Evolutionary conservation across 768 basidiomycete species (phyloP).

Genomic region (Rhodotorula babjevae): DNA sequence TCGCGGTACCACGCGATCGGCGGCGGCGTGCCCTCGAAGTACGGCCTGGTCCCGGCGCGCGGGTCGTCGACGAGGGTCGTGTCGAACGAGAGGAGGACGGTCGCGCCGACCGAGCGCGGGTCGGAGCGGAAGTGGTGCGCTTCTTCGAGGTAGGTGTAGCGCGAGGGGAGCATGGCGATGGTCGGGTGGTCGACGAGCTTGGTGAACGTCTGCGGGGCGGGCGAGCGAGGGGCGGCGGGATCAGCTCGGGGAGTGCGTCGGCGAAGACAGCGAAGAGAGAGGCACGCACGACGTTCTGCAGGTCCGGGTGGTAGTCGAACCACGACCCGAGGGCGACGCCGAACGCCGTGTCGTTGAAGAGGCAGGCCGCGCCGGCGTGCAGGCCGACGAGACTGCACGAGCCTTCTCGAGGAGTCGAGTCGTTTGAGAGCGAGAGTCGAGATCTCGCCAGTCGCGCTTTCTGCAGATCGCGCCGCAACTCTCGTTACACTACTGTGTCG

Average conservation of each 20-base stretch:
- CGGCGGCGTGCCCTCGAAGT: constrained; percentile 29
- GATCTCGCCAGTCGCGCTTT: too few relatives aligned
- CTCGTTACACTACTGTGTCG: too few relatives aligned
- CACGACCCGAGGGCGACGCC: constrained; percentile 44
- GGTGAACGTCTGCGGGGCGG: constrained; percentile 44
- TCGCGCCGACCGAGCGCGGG: constrained; percentile 46
- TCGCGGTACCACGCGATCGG: constrained; percentile 35
- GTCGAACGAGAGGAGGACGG: constrained; percentile 47
- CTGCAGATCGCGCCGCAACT: too few relatives aligned
- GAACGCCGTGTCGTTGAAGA: constrained; percentile 46
- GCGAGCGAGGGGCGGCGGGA: too few relatives aligned
- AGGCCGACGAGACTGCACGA: constrained; percentile 47
- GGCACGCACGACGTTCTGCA: constrained; percentile 46
- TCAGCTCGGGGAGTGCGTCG: too few relatives aligned
- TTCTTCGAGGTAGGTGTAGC: constrained; percentile 47
- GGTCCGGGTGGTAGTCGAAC: constrained; percentile 49
- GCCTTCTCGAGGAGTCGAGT: too few relatives aligned
- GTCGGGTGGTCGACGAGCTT: constrained; percentile 47
- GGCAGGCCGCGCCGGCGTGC: constrained; percentile 47
- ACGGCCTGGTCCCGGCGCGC: constrained; percentile 1
- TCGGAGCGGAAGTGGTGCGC: constrained; percentile 49
- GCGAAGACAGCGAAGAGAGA: too few relatives aligned
- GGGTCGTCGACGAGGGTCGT: constrained; percentile 43
- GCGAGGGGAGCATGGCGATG: constrained; percentile 46
- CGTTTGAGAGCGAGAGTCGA: neutral